These are phyloP conservation scores for Solanum hybrid DNA, from an alignment of 305 asterid genomes.

Conservation along the genomic window DNA sequence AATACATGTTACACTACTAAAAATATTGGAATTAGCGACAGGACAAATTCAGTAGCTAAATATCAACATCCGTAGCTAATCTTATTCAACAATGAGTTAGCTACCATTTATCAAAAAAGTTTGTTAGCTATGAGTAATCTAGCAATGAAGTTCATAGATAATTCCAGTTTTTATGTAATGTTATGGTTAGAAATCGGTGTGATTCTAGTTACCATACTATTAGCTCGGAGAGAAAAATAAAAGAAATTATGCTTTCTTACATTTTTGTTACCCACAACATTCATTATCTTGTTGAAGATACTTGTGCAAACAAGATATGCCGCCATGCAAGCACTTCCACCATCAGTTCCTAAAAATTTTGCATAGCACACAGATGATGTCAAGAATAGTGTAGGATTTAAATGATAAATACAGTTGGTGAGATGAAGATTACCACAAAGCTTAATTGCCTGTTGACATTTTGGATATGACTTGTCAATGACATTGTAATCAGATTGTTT, in stretches of 20 bases:
- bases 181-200: neutral
- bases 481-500: slow-evolving; percentile 2
- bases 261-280: slow-evolving; percentile 14
- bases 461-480: slow-evolving; percentile 7
- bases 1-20: neutral
- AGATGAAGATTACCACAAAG: slow-evolving; percentile 28
- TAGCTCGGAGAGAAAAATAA: neutral
- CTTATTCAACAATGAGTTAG: neutral
- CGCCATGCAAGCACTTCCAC: slow-evolving; percentile 13
- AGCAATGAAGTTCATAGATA: neutral
- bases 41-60: neutral
- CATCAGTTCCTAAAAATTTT: slow-evolving; percentile 14
- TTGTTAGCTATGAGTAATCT: neutral
- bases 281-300: slow-evolving; percentile 13
- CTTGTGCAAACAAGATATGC: slow-evolving; percentile 23
- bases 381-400: neutral
- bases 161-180: neutral
- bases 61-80: neutral
- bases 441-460: slow-evolving; percentile 16
- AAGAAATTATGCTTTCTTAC: slow-evolving; percentile 14
- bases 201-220: neutral
- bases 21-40: neutral
- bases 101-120: neutral
- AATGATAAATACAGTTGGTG: neutral
- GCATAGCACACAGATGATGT: neutral